Percentiles rank a stretch among this genome's conserved stretches.
phyloP scores from a whole-genome alignment of 2,329 filamentous ascomycete genomes.

The Neofusicoccum kwambonambiense region DNA sequence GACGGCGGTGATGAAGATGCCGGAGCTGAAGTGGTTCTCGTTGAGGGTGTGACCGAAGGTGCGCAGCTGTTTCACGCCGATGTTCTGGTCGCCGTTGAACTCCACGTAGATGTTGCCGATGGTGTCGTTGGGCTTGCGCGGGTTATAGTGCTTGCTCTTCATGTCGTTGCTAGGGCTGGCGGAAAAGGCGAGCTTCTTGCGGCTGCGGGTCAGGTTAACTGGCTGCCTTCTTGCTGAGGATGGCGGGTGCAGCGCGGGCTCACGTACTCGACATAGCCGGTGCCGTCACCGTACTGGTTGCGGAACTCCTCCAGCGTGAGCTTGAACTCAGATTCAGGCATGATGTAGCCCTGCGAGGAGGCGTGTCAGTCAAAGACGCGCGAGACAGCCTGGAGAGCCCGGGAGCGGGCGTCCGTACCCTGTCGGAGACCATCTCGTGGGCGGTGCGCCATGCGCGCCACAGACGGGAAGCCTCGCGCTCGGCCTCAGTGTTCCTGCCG shows the following conservation, averaged over 20 bases:
- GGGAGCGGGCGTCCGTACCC: conserved; percentile 58
- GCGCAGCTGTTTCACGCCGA: conserved; percentile 92
- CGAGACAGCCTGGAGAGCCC: background rate
- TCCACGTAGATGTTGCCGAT: conserved; percentile 92
- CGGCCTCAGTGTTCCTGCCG: conserved; percentile 15
- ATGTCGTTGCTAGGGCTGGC: conserved; percentile 81
- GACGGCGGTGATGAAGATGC: conserved; percentile 83
- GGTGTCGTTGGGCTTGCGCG: conserved; percentile 66
- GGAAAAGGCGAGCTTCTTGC: conserved; percentile 81
- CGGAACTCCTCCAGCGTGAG: conserved; percentile 83
- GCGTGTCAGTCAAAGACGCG: background rate
- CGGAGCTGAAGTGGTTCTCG: conserved; percentile 79
- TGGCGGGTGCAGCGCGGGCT: background rate
- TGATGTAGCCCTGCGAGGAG: conserved; percentile 75
- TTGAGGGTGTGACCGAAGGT: conserved; percentile 80
- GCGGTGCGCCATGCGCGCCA: conserved; percentile 94
- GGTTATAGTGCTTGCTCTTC: conserved; percentile 78
- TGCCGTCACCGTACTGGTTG: conserved; percentile 65
- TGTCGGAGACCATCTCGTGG: conserved; percentile 90
- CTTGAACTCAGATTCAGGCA: conserved; percentile 84
- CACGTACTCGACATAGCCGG: conserved; percentile 74
- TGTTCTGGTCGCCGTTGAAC: conserved; percentile 75
- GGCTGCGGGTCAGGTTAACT: conserved; percentile 53
- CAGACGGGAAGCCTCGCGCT: conserved; percentile 56
- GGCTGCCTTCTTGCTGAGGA: background rate